Base-by-base conservation (phyloP, 164 flowering plant genomes). In the Kalanchoe fedtschenkoi region DNA sequence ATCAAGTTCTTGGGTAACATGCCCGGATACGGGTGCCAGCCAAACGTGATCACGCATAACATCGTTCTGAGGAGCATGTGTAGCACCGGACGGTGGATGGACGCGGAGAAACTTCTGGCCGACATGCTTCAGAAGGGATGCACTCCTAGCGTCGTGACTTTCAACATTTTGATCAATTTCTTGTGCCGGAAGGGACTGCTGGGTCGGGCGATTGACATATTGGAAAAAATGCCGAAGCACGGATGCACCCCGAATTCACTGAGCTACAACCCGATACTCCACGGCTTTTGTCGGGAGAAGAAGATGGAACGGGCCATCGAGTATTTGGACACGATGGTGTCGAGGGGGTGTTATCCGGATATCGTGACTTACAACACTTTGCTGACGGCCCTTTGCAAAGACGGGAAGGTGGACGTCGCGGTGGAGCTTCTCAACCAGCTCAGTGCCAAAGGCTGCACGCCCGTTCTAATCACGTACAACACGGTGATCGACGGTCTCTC, bases 21-120 rank as follows among this genome's bases (percentile, higher is more conserved):
- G 61, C 61, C 61, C 0, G 21, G 39, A 26, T 58, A 34, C 34
- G 61, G 61, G 38, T 58, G 61, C 38, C 61, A 58, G 41, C 61
- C 61, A 10, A 58, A 58, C n/a, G 61, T 58, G 13, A 58, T 58
- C 9, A 58, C 61, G 2, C 24, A 58, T 34, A 58, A 58, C 41
- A 58, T 58, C 34, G 34, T 58, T 32, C 41, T 58, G 10, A 19
- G 61, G 26, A 58, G 61, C 19, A 58, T 58, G 61, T 58, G 61
- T 34, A 58, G 61, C 34, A 58, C 61, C 17, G 61, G 61, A 58
- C 33, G 61, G 42, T 58, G 61, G 61, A 58, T 58, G 61, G 61
- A 58, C 10, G 61, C 61, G 16, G 61, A 58, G 38, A 58, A 58
- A 58, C 19, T 58, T 15, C 15, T 58, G 34, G 61, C 33, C 28